A percentile compares a stretch with the other conserved stretches of the same genome.
Evolutionary conservation across 164 flowering plant species (phyloP).

Genomic region (Chimonanthus salicifolius): DNA sequence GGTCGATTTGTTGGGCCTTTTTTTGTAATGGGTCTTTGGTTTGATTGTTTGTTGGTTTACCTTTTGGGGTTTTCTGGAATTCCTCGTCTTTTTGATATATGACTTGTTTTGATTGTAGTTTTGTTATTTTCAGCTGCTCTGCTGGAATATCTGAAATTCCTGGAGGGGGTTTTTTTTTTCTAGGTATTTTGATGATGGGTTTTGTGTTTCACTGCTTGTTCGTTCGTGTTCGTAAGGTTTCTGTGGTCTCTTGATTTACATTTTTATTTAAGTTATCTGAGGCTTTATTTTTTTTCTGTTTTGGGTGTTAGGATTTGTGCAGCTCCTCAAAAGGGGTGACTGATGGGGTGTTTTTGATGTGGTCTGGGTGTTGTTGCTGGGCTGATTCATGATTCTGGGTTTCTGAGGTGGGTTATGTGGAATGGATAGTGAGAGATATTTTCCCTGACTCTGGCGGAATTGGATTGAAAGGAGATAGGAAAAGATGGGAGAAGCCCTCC

Average conservation of each 20-base stretch:
- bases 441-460: slow-evolving; percentile 30
- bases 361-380: not conserved
- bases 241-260: not conserved
- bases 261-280: not conserved
- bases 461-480: slow-evolving; percentile 14
- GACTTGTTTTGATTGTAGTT: too few relatives aligned
- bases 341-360: not conserved
- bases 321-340: not conserved
- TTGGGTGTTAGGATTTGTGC: slow-evolving; percentile 2
- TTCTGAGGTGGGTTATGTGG: slow-evolving; percentile 19
- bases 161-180: not conserved
- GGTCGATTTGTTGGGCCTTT: too few relatives aligned
- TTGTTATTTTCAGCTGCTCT: not conserved
- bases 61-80: not conserved
- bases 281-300: not conserved
- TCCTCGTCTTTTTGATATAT: too few relatives aligned
- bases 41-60: too few relatives aligned
- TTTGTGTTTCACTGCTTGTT: not conserved
- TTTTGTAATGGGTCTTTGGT: too few relatives aligned
- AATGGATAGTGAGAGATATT: slow-evolving; percentile 28
- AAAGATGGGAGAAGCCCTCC: slow-evolving; percentile 50
- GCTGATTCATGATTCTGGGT: slow-evolving; percentile 5
- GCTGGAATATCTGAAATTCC: not conserved
- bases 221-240: not conserved
- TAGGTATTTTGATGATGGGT: not conserved